Conservation (phyloP, 78 protist species). For the Bigelowiella natans region DNA sequence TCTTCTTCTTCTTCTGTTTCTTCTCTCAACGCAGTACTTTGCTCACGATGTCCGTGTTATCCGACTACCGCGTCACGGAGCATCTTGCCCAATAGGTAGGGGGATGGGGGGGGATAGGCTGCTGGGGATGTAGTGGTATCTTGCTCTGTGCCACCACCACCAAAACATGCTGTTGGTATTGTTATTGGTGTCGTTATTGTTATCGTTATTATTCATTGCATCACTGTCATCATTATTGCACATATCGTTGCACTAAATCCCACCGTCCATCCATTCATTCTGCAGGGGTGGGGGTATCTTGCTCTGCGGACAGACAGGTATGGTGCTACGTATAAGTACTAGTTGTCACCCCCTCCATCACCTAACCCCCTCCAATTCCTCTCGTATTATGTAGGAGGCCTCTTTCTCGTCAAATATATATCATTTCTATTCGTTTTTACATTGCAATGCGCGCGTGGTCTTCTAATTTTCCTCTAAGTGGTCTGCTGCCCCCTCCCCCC, state of each 20-base stretch:
- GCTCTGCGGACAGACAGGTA: slow-evolving; percentile 66
- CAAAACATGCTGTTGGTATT: background rate
- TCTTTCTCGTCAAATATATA: background rate
- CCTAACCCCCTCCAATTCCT: no score
- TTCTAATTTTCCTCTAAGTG: background rate
- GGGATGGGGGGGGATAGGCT: no score
- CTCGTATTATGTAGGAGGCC: background rate
- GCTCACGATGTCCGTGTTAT: slow-evolving; percentile 46
- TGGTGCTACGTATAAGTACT: background rate
- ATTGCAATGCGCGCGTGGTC: background rate
- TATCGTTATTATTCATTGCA: no score
- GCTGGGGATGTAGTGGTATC: no score
- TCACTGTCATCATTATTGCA: background rate
- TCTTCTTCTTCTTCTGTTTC: no score
- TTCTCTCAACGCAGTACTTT: no score
- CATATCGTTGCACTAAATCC: slow-evolving; percentile 11
- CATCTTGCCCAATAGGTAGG: background rate
- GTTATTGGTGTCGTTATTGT: no score
- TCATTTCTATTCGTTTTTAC: background rate
- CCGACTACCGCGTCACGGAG: slow-evolving; percentile 47
- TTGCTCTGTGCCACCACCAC: background rate
- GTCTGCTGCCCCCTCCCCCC: background rate
- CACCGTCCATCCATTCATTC: slow-evolving; percentile 70
- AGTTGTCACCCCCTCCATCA: background rate
- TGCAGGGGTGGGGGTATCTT: slow-evolving; percentile 68